phyloP scores from a whole-genome alignment of 1,284 basidiomycete genomes.

The Ganoderma resinaceum region DNA sequence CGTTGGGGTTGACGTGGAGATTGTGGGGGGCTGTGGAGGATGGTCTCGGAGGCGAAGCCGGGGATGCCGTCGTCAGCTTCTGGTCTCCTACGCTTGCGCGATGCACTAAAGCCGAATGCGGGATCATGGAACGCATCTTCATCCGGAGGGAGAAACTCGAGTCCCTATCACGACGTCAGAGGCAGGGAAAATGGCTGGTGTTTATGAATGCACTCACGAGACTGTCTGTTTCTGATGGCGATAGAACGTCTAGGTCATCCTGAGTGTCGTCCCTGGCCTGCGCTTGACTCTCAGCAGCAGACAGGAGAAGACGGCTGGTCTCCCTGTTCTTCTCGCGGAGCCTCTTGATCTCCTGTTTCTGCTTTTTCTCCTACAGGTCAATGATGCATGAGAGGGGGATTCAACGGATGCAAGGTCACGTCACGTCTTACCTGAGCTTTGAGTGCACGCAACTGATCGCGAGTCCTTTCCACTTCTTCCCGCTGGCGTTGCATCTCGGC shows the following conservation, averaged over 20 bases:
- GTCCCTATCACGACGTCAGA: neutral
- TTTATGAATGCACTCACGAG: neutral
- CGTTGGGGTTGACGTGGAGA: neutral
- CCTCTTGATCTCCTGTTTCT: constrained; percentile 28
- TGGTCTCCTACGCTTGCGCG: constrained; percentile 16
- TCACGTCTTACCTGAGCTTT: constrained; percentile 25
- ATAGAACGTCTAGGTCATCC: constrained; percentile 4
- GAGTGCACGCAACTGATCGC: constrained; percentile 13
- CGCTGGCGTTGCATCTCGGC: constrained; percentile 17
- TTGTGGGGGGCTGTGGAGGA: neutral
- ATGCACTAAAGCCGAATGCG: neutral
- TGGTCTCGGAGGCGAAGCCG: neutral
- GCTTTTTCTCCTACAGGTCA: constrained; percentile 27
- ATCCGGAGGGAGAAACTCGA: neutral
- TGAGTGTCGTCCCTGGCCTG: neutral
- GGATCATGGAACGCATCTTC: neutral
- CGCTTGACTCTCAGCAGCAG: constrained; percentile 1
- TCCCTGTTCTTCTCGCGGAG: constrained; percentile 21
- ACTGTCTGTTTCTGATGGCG: neutral
- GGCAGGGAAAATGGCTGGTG: neutral
- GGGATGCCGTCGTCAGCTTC: constrained; percentile 15
- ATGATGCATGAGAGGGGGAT: neutral
- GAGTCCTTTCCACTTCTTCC: constrained; percentile 9
- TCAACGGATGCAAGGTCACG: neutral
- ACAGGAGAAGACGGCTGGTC: constrained; percentile 3